Evolutionary conservation across 176 grass and related monocot species (phyloP).

Genomic region (Cocos nucifera): DNA sequence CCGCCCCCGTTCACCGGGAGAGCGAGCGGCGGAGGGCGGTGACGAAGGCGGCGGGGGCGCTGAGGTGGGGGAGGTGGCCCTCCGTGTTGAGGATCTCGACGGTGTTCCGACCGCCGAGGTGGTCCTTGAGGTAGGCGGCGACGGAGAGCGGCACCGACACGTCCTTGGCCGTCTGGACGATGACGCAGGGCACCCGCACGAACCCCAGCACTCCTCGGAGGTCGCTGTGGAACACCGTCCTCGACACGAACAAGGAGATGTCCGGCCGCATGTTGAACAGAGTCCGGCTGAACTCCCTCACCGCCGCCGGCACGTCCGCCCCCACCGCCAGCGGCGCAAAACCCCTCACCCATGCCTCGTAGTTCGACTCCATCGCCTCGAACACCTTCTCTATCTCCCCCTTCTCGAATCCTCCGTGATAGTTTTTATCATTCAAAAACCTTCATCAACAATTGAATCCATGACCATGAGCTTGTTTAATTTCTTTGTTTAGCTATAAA

Average conservation of each 20-base stretch:
- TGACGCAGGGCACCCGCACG: constrained; percentile 57
- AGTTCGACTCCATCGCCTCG: constrained; percentile 81
- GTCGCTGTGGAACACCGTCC: constrained; percentile 81
- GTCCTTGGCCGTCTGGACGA: constrained; percentile 86
- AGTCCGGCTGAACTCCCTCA: constrained; percentile 95
- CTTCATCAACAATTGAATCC: constrained; percentile 7
- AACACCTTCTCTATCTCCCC: constrained; percentile 74
- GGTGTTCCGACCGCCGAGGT: constrained; percentile 70
- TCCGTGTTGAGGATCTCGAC: constrained; percentile 68
- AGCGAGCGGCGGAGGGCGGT: constrained; percentile 66
- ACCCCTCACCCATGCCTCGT: constrained; percentile 78
- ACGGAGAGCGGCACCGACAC: constrained; percentile 83
- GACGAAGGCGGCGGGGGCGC: constrained; percentile 65
- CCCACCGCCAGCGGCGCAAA: constrained; percentile 90
- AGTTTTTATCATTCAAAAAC: constrained; percentile 77
- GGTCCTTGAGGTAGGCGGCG: constrained; percentile 48
- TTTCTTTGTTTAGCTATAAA: background rate
- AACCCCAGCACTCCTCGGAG: constrained; percentile 61
- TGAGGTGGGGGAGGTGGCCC: constrained; percentile 93
- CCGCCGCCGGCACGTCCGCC: constrained; percentile 77
- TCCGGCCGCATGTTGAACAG: constrained; percentile 99
- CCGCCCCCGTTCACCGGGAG: constrained; percentile 23
- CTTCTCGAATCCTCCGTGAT: constrained; percentile 87
- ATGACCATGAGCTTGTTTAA: too few relatives aligned
- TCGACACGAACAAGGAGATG: constrained; percentile 82